Percentiles rank a stretch among this genome's conserved stretches.
These are phyloP conservation scores for Flaveria floridana DNA, from an alignment of 140 eudicot genomes.

Conservation along the genomic window DNA sequence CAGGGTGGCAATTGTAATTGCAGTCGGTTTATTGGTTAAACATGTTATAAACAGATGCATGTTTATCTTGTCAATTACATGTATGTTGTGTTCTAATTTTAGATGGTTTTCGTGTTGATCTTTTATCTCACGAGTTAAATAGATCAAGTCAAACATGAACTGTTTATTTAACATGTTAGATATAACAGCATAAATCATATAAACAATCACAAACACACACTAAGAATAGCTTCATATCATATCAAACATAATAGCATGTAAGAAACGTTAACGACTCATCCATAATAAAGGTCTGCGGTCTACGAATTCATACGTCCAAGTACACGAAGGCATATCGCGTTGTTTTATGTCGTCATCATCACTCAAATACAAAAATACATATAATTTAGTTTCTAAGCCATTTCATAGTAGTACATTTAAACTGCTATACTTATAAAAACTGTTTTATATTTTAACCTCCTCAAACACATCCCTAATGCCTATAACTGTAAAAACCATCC, in stretches of 20 bases:
- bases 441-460: constrained; percentile 23
- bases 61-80: too few relatives aligned
- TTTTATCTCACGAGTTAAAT: too few relatives aligned
- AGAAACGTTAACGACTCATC: neutral
- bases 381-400: neutral
- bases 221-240: neutral
- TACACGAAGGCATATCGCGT: neutral
- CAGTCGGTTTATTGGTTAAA: neutral
- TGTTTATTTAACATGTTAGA: neutral
- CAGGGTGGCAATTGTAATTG: neutral
- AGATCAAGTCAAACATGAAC: too few relatives aligned
- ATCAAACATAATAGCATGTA: neutral
- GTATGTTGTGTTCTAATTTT: too few relatives aligned
- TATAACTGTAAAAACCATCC: constrained; percentile 28
- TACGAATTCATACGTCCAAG: neutral
- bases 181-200: neutral
- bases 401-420: constrained; percentile 16
- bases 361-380: neutral
- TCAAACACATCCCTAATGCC: constrained; percentile 23
- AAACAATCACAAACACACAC: neutral
- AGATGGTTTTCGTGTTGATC: too few relatives aligned
- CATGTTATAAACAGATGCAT: too few relatives aligned
- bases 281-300: neutral
- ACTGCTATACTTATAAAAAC: neutral
- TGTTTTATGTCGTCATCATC: neutral